Base-by-base conservation (phyloP, 1,139 yeast genomes). In the Yamadazyma dendronema region DNA sequence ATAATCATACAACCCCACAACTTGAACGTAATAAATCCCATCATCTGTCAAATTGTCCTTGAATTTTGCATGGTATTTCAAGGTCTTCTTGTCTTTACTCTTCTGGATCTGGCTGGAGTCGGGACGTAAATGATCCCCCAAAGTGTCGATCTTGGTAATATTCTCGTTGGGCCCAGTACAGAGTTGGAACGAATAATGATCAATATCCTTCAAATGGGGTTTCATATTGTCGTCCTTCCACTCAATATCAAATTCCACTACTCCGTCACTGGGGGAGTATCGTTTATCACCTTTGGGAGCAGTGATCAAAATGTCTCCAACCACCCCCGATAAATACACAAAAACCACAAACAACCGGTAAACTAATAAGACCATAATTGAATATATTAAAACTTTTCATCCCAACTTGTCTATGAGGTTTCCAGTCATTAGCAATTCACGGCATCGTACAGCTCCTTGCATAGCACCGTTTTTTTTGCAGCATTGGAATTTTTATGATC, bases 11-110 rank as follows among this genome's bases (percentile, higher is more conserved):
- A 36, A 28, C 2, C 42, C 30, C 7, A 42, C 30, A 4, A 48
- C 28, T 30, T 49, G 52, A 1, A 48, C 14, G 25, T 32, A 48
- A 32, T 47, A 48, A 5, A 49, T 16, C 9, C 52, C 53, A 31
- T 48, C 43, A 26, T 36, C 40, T 4, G 41, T 28, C 2, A 31
- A 5, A 11, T 19, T 11, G 16, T 29, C 30, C 19, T 30, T 19
- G 10, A 41, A 9, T 2, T 32, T 30, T 4, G 35, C 17, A 5
- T 38, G 32, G 26, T 19, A 19, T 26, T 13, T 12, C 7, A 26
- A 13, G 4, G 17, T 26, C 10, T 26, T 26, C 17, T 12, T 19
- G n/a, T n/a, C n/a, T n/a, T n/a, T n/a, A 7, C 22, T 9, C 22
- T 19, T 19, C 9, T 19, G 22, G 22, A 19, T 19, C 6, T 19